Evolutionary conservation across 1,284 basidiomycete genomes (phyloP), one percentile per base, ranked within the genome.

Genomic region (Ganoderma sinense): DNA sequence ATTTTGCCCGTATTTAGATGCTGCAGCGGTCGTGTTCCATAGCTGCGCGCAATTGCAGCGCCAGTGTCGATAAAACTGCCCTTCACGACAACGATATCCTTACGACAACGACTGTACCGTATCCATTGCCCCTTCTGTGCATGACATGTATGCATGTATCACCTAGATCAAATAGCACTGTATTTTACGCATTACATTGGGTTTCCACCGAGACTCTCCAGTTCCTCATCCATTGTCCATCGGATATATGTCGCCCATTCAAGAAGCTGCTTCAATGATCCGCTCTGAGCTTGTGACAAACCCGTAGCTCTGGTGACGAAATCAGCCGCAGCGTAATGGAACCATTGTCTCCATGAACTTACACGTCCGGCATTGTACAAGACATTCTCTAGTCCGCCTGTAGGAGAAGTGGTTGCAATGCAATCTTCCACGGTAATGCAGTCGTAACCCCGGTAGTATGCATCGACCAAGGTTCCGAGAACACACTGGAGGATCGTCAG

Each of bases 381-480:
- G 14, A 91, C 83, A 72, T 87, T 91, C 74, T 88, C 86, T 60
- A 86, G 82, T 10, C 85, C 89, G n/a, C 89, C 88, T 4, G 80
- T 74, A 4, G 90, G 89, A 10, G 88, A 89, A 2, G 88, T 88
- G 0, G 91, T 91, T 26, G 89, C 90, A 18, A 85, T 87, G 64
- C 83, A 84, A 73, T 91, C 90, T 68, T 85, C 77, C 4, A 91
- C 80, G 14, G 88, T 76, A 64, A 92, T 81, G 73, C 86, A 87
- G 74, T 91, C 89, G 74, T 91, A 91, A 16, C 90, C 90, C 43
- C 85, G 82, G 75, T 82, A 90, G 77, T 91, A 91, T 3, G 89
- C 87, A 72, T 91, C 90, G 11, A 86, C 83, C 29, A 91, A 71
- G 0, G 90, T 91, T 5, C 90, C 90, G 16, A 87, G 80, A n/a